Percentiles rank a stretch among this genome's conserved stretches.
Evolutionary conservation across 164 flowering plant species (phyloP).

Genomic region (Annona cherimola): DNA sequence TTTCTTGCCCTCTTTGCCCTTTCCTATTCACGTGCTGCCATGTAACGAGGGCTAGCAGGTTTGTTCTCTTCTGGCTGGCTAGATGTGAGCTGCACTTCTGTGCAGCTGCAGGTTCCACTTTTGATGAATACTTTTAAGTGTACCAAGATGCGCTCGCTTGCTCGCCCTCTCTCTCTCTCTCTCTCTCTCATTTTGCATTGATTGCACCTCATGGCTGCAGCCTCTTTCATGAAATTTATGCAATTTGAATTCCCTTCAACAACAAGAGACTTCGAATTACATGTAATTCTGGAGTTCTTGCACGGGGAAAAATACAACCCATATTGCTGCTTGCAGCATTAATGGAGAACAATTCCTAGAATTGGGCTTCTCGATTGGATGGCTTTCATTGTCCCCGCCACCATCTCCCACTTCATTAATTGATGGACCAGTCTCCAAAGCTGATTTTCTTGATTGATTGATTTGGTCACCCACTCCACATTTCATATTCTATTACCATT

Average conservation of each 20-base stretch:
- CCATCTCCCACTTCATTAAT: constrained; percentile 9
- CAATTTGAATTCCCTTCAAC: constrained; percentile 12
- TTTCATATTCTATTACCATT: not conserved
- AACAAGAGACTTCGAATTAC: constrained; percentile 16
- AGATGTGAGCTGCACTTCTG: constrained; percentile 22
- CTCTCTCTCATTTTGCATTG: constrained; percentile 8
- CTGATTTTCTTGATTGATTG: constrained; percentile 8
- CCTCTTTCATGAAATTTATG: not conserved
- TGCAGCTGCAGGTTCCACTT: constrained; percentile 29
- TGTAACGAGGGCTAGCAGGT: constrained; percentile 23
- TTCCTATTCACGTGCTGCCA: constrained; percentile 54
- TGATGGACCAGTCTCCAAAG: constrained; percentile 10
- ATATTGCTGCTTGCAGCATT: constrained; percentile 9
- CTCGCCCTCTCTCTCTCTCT: constrained; percentile 16
- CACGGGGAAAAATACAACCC: constrained; percentile 8
- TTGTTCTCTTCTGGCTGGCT: constrained; percentile 58
- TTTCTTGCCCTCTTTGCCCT: constrained; percentile 2
- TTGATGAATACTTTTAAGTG: constrained; percentile 25
- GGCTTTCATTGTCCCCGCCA: constrained; percentile 9
- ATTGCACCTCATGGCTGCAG: not conserved
- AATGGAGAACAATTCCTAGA: constrained; percentile 15
- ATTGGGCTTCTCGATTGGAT: constrained; percentile 13
- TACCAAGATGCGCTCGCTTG: constrained; percentile 5
- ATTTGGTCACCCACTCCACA: not conserved
- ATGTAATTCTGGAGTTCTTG: constrained; percentile 9